Evolutionary conservation across 495 filamentous ascomycete species (phyloP).

Genomic region (Trypethelium eluteriae): DNA sequence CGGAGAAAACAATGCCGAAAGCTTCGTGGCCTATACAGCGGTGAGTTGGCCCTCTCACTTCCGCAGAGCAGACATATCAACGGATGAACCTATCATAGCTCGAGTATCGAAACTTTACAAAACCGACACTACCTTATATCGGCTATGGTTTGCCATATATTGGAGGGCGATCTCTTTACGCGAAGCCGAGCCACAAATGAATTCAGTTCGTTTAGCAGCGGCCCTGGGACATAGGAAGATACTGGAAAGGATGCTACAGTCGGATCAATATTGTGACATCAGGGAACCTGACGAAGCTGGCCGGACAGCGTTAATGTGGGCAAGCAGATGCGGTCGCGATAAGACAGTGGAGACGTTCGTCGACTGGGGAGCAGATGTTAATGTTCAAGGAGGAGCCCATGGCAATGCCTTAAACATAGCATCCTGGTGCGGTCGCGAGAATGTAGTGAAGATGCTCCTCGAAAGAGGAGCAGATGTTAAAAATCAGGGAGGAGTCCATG

Average conservation of each 20-base stretch:
- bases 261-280: neutral
- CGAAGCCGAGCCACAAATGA: neutral
- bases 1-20: neutral
- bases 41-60: neutral
- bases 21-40: neutral
- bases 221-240: neutral
- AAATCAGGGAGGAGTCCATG: slow-evolving; percentile 12
- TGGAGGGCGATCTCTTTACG: neutral
- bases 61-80: neutral
- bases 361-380: slow-evolving; percentile 21
- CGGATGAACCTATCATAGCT: neutral
- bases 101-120: neutral
- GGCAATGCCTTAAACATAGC: slow-evolving; percentile 17
- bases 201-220: neutral
- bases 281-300: neutral
- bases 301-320: neutral
- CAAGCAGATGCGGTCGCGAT: slow-evolving; percentile 7
- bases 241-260: neutral
- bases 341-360: slow-evolving; percentile 18
- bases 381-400: slow-evolving; percentile 13
- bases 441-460: slow-evolving; percentile 20
- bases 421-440: slow-evolving; percentile 14
- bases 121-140: neutral
- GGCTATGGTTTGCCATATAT: neutral
- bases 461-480: slow-evolving; percentile 20